Evolutionary conservation across 331 rosid species (phyloP).

Genomic region (Pyracantha coccinea): DNA sequence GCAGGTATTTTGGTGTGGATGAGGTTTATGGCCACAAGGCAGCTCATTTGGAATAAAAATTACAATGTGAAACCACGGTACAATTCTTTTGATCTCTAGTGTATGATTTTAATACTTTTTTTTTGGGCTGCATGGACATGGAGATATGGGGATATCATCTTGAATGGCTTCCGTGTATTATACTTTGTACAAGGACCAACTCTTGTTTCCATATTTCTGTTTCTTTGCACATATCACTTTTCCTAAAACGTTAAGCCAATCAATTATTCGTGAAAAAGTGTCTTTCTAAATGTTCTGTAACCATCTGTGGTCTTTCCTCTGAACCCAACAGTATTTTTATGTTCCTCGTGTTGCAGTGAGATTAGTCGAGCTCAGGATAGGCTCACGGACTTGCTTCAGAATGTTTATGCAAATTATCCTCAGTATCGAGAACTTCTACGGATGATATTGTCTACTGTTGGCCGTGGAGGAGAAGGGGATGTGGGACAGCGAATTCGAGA

Average conservation of each 20-base stretch:
- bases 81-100: constrained; percentile 8
- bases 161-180: not conserved
- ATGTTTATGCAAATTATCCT: constrained; percentile 57
- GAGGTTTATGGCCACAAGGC: constrained; percentile 99
- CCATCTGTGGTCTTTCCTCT: too few species aligned
- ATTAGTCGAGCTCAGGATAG: constrained; percentile 95
- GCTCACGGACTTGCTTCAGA: constrained; percentile 82
- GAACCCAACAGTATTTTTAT: not conserved
- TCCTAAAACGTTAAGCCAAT: not conserved
- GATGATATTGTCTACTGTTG: constrained; percentile 93
- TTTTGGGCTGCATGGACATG: constrained; percentile 7
- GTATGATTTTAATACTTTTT: not conserved
- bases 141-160: constrained; percentile 2
- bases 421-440: constrained; percentile 68
- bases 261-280: too few species aligned
- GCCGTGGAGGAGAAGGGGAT: constrained; percentile 99
- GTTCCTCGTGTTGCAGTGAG: constrained; percentile 54
- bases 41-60: constrained; percentile 97
- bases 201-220: not conserved
- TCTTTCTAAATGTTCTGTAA: too few species aligned
- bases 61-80: constrained; percentile 99
- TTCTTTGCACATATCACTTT: not conserved
- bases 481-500: constrained; percentile 98
- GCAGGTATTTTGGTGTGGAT: constrained; percentile 93
- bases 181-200: too few species aligned